These are phyloP conservation scores for Melastoma candidum DNA, from an alignment of 441 rosid genomes.

Conservation along the genomic window DNA sequence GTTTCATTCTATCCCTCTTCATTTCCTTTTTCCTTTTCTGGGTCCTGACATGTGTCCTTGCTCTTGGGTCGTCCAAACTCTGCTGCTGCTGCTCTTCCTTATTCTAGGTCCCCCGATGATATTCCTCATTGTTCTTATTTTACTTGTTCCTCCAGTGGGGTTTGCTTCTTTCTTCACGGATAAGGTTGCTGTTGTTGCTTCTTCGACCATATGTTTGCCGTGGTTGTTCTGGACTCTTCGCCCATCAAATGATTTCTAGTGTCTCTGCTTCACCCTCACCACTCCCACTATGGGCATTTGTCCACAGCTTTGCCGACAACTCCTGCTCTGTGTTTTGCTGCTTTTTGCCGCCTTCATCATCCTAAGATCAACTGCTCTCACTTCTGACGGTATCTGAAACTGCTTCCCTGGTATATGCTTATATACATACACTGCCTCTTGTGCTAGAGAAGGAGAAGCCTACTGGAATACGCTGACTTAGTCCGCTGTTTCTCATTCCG, in stretches of 20 bases:
- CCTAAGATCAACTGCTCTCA: conserved; percentile 43
- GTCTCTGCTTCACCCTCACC: conserved; percentile 42
- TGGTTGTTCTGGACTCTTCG: conserved; percentile 28
- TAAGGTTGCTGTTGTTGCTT: conserved; percentile 22
- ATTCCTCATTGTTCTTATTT: no score
- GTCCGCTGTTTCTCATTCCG: neutral
- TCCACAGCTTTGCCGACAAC: conserved; percentile 38
- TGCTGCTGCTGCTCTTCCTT: no score
- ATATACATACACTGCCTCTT: neutral
- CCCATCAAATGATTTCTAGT: conserved; percentile 55
- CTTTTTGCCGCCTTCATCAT: conserved; percentile 26
- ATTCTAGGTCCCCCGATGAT: no score
- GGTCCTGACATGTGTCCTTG: no score
- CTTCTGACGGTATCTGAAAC: conserved; percentile 62
- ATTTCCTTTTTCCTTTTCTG: no score
- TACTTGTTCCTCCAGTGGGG: conserved; percentile 6
- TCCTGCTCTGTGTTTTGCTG: conserved; percentile 46
- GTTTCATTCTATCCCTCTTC: no score
- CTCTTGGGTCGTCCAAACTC: no score
- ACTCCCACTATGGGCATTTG: conserved; percentile 67
- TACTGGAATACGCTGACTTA: neutral
- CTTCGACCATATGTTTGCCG: conserved; percentile 34
- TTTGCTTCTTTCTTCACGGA: conserved; percentile 6
- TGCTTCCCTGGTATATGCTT: neutral
- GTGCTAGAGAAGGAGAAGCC: no score